Evolutionary conservation across 2,329 filamentous ascomycete species (phyloP).

Genomic region (Ilyonectria robusta): DNA sequence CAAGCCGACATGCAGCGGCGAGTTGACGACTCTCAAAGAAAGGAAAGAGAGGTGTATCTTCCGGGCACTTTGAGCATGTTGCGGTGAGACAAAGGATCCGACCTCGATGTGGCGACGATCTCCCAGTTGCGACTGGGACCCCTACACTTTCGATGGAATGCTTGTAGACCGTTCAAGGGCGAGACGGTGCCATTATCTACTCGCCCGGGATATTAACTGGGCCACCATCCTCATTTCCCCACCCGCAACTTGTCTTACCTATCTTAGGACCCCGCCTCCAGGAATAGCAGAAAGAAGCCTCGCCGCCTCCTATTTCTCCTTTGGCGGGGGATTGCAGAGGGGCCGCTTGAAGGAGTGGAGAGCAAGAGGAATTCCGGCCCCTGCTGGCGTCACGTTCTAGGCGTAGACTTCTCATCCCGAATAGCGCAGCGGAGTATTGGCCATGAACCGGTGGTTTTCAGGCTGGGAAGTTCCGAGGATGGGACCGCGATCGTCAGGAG

Average conservation of each 20-base stretch:
- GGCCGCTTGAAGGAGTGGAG: constrained; percentile 7
- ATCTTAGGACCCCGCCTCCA: constrained; percentile 8
- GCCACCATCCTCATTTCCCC: constrained; percentile 44
- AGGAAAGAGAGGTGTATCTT: not conserved
- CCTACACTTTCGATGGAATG: constrained; percentile 19
- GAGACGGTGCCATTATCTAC: constrained; percentile 37
- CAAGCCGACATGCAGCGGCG: not conserved
- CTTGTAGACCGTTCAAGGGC: constrained; percentile 29
- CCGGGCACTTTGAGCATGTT: not conserved
- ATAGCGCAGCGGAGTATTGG: constrained; percentile 23
- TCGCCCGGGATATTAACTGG: constrained; percentile 23
- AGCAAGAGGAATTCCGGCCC: constrained; percentile 19
- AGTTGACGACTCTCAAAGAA: not conserved
- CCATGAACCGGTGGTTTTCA: constrained; percentile 5
- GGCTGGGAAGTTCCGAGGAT: constrained; percentile 35
- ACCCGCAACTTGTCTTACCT: constrained; percentile 10
- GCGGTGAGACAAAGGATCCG: not conserved
- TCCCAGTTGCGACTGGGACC: constrained; percentile 35
- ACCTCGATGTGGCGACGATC: constrained; percentile 38
- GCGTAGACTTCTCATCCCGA: constrained; percentile 35
- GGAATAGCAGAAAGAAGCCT: constrained; percentile 18
- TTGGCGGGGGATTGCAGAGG: constrained; percentile 37
- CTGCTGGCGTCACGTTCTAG: constrained; percentile 13
- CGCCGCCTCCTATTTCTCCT: constrained; percentile 31
- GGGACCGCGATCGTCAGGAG: constrained; percentile 44